Conservation (phyloP, 1,139 yeast genomes). For the Torulaspora pretoriensis region DNA sequence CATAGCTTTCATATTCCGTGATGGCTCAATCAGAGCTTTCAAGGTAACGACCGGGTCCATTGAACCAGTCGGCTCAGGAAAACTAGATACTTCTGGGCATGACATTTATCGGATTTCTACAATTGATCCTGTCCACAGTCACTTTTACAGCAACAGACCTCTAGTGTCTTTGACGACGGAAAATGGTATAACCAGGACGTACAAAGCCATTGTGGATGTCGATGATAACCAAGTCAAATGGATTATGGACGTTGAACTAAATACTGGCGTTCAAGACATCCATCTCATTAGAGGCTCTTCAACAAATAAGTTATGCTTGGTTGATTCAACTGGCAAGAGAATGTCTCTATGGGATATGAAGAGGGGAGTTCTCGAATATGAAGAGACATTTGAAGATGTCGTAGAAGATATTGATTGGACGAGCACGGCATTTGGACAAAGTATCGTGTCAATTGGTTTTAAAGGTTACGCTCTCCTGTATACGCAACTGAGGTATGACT, state of each 20-base stretch:
- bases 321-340: conserved; percentile 47
- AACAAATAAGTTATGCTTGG: conserved; percentile 67
- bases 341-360: conserved; percentile 75
- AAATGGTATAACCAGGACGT: conserved; percentile 53
- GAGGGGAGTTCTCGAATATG: conserved; percentile 64
- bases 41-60: conserved; percentile 27
- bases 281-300: conserved; percentile 67
- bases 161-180: conserved; percentile 55
- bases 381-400: conserved; percentile 38
- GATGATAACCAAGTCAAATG: conserved; percentile 41
- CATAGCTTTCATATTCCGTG: conserved; percentile 42
- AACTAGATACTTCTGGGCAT: conserved; percentile 19
- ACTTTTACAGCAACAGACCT: conserved; percentile 41
- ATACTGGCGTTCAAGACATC: conserved; percentile 54
- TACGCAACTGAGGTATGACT: conserved; percentile 82
- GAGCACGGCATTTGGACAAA: conserved; percentile 60
- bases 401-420: conserved; percentile 61
- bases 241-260: conserved; percentile 46
- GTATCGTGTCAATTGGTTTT: conserved; percentile 78
- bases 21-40: conserved; percentile 35
- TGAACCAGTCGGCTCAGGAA: conserved; percentile 19
- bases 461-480: conserved; percentile 57
- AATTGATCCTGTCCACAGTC: conserved; percentile 63
- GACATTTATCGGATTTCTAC: conserved; percentile 49
- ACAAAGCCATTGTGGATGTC: conserved; percentile 40